A percentile compares a stretch with the other conserved stretches of the same genome.
Conservation (phyloP, 2,329 filamentous ascomycete genomes). For the Aspergillus sp. region DNA sequence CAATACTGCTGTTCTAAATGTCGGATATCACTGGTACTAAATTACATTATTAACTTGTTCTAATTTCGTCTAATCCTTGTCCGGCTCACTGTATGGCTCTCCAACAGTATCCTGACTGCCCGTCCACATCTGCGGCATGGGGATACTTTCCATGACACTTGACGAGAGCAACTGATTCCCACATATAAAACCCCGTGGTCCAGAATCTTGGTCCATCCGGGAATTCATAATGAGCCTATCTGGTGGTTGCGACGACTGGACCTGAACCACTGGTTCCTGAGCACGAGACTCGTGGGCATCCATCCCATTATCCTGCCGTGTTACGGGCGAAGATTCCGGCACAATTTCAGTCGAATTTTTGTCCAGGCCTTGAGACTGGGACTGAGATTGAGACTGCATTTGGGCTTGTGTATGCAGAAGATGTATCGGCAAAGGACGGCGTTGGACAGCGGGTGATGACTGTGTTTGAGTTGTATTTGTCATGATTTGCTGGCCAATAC, state of each 20-base stretch:
- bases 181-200: conserved; percentile 19
- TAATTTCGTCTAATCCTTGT: conserved; percentile 3
- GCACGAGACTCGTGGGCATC: conserved; percentile 14
- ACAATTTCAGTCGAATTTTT: conserved; percentile 26
- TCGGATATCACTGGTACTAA: background rate
- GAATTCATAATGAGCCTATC: conserved; percentile 15
- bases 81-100: conserved; percentile 28
- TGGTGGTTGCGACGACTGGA: conserved; percentile 35
- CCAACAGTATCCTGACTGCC: conserved; percentile 32
- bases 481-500: conserved; percentile 9
- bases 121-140: conserved; percentile 31
- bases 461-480: conserved; percentile 5
- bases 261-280: conserved; percentile 27
- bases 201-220: conserved; percentile 5
- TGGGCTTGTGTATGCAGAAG: conserved; percentile 3
- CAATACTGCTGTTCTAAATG: too few species aligned
- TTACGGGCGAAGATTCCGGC: conserved; percentile 33
- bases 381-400: conserved; percentile 12
- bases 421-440: conserved; percentile 3
- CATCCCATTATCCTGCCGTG: conserved; percentile 10
- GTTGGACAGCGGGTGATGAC: conserved; percentile 4
- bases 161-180: conserved; percentile 33
- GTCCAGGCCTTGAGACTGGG: conserved; percentile 13
- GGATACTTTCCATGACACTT: conserved; percentile 38
- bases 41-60: background rate